Evolutionary conservation across 306 rosid species (phyloP).

Genomic region (Elaeagnus macrophylla): DNA sequence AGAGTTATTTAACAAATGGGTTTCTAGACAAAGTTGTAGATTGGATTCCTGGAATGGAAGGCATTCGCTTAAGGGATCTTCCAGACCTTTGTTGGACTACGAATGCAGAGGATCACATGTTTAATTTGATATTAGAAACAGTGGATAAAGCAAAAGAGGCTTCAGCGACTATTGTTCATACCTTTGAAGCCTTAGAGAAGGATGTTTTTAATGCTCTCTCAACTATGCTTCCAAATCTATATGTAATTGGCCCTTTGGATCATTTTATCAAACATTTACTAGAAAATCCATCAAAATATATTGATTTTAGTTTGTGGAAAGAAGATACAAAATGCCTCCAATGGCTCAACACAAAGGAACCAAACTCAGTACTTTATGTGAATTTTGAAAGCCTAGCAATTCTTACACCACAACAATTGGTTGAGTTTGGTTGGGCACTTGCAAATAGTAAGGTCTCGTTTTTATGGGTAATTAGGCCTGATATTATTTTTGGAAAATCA

Average conservation of each 20-base stretch:
- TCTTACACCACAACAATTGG: background rate
- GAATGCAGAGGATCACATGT: background rate
- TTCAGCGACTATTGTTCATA: conserved; percentile 2
- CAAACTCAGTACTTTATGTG: conserved; percentile 5
- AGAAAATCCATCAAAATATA: background rate
- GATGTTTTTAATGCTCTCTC: conserved; percentile 5
- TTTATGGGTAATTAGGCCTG: no score
- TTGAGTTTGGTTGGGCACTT: conserved; percentile 7
- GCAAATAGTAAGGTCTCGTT: conserved; percentile 6
- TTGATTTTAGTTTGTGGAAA: no score
- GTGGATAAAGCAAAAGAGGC: background rate
- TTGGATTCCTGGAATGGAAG: no score
- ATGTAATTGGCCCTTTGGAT: conserved; percentile 4
- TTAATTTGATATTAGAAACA: background rate
- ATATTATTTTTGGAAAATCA: no score
- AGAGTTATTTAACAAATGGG: no score
- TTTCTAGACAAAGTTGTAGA: no score
- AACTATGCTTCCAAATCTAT: background rate
- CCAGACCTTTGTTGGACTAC: no score
- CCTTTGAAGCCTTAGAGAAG: background rate
- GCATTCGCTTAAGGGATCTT: no score
- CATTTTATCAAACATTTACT: background rate
- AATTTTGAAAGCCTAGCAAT: background rate
- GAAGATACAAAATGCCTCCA: no score
- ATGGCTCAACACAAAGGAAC: no score